Percentiles rank a stretch among this genome's conserved stretches.
Evolutionary conservation across 305 asterid genomes (phyloP).

Genomic region (Fraxinus xanthoxyloides): DNA sequence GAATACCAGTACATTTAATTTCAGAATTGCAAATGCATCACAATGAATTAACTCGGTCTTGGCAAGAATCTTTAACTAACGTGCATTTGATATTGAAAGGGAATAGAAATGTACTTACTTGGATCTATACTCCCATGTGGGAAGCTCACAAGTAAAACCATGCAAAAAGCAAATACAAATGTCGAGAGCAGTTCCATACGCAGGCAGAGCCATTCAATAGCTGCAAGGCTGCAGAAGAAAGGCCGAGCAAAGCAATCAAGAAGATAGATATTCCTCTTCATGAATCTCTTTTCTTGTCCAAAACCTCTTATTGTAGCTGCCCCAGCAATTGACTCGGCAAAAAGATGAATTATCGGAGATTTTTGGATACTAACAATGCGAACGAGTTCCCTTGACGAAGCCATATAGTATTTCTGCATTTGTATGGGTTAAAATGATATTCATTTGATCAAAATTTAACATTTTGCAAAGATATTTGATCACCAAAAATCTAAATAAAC

Average conservation of each 20-base stretch:
- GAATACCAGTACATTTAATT: neutral
- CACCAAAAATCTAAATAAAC: neutral
- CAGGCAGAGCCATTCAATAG: slow-evolving; percentile 98
- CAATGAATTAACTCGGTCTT: neutral
- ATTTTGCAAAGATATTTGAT: neutral
- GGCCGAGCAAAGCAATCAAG: slow-evolving; percentile 99
- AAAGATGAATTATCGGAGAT: slow-evolving; percentile 91
- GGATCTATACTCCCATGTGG: slow-evolving; percentile 94
- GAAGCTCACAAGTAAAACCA: slow-evolving; percentile 95
- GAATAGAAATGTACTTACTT: slow-evolving; percentile 51
- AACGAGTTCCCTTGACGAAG: slow-evolving; percentile 95
- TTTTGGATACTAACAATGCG: slow-evolving; percentile 99
- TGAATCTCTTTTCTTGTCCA: slow-evolving; percentile 96
- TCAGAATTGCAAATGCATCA: neutral
- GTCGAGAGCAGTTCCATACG: slow-evolving; percentile 99
- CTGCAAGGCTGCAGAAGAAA: slow-evolving; percentile 93
- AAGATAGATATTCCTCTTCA: slow-evolving; percentile 95
- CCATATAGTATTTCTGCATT: slow-evolving; percentile 97
- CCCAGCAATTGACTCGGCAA: slow-evolving; percentile 94
- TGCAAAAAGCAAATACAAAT: slow-evolving; percentile 92
- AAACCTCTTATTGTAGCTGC: slow-evolving; percentile 99
- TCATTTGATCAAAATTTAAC: slow-evolving; percentile 8
- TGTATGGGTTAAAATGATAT: slow-evolving; percentile 11
- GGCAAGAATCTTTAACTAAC: neutral
- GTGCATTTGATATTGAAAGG: neutral